A percentile compares a stretch with the other conserved stretches of the same genome.
These are phyloP conservation scores for Collariella sp. DNA, from an alignment of 495 filamentous ascomycete genomes.

Conservation along the genomic window DNA sequence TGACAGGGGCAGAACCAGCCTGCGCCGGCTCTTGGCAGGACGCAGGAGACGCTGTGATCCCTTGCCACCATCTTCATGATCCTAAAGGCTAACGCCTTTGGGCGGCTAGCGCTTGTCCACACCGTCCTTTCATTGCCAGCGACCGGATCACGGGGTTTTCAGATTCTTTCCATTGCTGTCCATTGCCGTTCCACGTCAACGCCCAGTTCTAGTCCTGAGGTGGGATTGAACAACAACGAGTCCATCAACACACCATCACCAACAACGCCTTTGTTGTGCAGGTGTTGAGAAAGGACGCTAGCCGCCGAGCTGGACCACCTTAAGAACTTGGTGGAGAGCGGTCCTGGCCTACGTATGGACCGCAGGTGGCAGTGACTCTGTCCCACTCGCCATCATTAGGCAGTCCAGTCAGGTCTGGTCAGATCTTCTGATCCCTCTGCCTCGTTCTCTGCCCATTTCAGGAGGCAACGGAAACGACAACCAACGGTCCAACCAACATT, in stretches of 20 bases:
- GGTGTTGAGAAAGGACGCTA: background rate
- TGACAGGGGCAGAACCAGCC: constrained; percentile 6
- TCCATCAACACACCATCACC: background rate
- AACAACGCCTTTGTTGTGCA: background rate
- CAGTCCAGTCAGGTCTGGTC: background rate
- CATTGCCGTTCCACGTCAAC: background rate
- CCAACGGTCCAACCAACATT: no score
- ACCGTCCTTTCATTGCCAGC: constrained; percentile 8
- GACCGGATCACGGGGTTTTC: constrained; percentile 8
- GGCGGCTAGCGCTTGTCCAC: constrained; percentile 7
- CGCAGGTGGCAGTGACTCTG: constrained; percentile 3
- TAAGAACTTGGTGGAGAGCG: background rate
- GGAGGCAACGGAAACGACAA: no score
- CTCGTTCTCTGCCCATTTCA: no score
- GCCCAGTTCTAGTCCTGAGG: background rate
- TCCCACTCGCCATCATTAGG: background rate
- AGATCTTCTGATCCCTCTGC: no score
- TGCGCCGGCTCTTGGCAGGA: constrained; percentile 7
- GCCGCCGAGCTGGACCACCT: background rate
- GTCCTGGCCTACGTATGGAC: constrained; percentile 5
- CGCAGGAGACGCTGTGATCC: background rate
- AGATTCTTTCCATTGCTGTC: background rate
- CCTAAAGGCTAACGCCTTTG: background rate
- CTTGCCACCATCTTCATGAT: background rate
- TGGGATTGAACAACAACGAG: background rate